A percentile compares a stretch with the other conserved stretches of the same genome.
phyloP scores from a whole-genome alignment of 2,329 filamentous ascomycete species.

The Sclerotinia subarctica region DNA sequence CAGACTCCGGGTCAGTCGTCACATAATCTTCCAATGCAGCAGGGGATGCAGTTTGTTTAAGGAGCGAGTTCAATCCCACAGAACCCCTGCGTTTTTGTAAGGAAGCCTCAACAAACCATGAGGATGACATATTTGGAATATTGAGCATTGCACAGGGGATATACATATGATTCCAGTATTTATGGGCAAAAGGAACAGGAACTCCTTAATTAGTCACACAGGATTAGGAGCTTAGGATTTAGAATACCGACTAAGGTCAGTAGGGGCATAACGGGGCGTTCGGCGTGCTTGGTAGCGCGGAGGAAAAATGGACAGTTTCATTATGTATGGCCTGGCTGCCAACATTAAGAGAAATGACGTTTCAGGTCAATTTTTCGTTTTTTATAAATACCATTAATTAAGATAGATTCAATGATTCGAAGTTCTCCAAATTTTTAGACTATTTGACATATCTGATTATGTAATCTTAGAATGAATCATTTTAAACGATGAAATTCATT shows the following conservation, averaged over 20 bases:
- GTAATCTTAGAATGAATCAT: background rate
- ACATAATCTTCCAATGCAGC: constrained; percentile 9
- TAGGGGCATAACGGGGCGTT: background rate
- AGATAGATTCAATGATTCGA: background rate
- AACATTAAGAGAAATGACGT: background rate
- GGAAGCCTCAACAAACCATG: background rate
- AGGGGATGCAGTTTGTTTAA: constrained; percentile 16
- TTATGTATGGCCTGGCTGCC: background rate
- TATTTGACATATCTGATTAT: background rate
- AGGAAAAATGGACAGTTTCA: background rate
- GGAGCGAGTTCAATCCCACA: background rate
- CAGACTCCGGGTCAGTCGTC: background rate
- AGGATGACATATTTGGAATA: background rate
- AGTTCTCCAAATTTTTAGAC: background rate
- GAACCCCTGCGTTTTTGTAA: background rate
- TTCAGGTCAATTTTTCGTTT: background rate
- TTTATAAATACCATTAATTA: background rate
- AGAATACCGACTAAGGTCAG: background rate
- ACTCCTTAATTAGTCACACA: background rate
- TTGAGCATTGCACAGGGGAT: background rate
- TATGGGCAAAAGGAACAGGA: background rate
- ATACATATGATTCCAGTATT: background rate
- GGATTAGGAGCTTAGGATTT: background rate
- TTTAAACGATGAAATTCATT: background rate
- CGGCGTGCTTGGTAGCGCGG: too few relatives aligned